Conservation (phyloP, 768 basidiomycete species). For the Podaxis sp. region DNA sequence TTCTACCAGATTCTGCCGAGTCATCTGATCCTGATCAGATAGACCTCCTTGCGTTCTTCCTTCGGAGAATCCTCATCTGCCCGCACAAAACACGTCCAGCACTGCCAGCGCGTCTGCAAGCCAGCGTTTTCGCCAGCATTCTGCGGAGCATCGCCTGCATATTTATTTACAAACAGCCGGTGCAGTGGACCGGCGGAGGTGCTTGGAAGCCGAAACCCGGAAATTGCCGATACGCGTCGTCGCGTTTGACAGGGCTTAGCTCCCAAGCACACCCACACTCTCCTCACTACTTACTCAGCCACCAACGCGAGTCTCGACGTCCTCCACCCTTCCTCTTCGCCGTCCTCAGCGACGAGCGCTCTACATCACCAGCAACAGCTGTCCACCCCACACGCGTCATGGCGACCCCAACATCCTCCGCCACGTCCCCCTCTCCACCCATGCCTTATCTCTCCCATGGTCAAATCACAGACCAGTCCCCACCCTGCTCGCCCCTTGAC, state of each 20-base stretch:
- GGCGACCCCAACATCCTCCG: constrained; percentile 80
- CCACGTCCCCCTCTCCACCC: constrained; percentile 81
- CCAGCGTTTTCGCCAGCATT: not conserved
- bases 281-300: constrained; percentile 31
- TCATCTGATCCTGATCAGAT: constrained; percentile 14
- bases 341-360: constrained; percentile 31
- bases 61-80: not conserved
- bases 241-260: constrained; percentile 43
- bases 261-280: constrained; percentile 29
- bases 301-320: constrained; percentile 26
- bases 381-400: constrained; percentile 39
- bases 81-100: not conserved
- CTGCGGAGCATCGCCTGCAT: not conserved
- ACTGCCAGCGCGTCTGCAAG: not conserved
- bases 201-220: constrained; percentile 44
- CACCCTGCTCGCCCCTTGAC: constrained; percentile 35
- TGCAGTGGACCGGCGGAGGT: constrained; percentile 16
- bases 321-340: constrained; percentile 32
- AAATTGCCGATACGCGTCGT: constrained; percentile 54
- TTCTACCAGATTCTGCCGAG: not conserved
- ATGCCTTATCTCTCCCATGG: constrained; percentile 57
- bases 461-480: constrained; percentile 37
- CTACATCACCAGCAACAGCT: constrained; percentile 25
- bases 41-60: not conserved
- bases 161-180: not conserved